Evolutionary conservation across 2,329 filamentous ascomycete genomes (phyloP), one percentile per base, ranked within the genome.

Genomic region (Didymella lethalis): DNA sequence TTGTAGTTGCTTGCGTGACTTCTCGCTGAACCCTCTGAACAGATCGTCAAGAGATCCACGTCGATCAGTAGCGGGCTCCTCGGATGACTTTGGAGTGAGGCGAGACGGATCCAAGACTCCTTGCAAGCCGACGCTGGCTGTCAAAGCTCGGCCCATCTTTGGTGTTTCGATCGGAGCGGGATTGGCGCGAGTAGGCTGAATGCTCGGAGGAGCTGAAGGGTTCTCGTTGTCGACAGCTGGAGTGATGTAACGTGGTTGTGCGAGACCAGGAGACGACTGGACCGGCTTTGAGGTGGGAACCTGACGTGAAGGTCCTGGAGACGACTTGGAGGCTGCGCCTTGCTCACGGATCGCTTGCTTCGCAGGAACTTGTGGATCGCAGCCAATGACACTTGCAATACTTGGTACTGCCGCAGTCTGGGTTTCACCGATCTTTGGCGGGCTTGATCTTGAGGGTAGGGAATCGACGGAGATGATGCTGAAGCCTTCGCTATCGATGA

Each of bases 401-500:
- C 32, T 58, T 14, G 54, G 48, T 0, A 48, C 53, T 23, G 49
- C 36, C n/a, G 64, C 48, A 8, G 44, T 62, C 2, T 56, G 57
- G 1, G 23, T 45, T 3, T 61, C 53, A 18, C 61, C 52, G 26
- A 52, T 52, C 48, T 68, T 64, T 12, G 62, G 58, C 12, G 75
- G 73, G 45, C 70, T 75, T n/a, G 65, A 69, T 11, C 62, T 70
- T 41, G 73, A 77, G 29, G 77, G 77, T 31, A 84, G 63, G 1
- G 81, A 82, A 34, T 82, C 79, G 11, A 82, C 71, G 2, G 81
- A 82, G 1, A 84, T 75, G 77, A 84, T 82, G 57, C 79, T 84
- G 66, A 84, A 83, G 52, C 79, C 80, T 63, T 83, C 81, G 59
- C 81, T 82, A 43, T 80, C 75, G 7, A 79, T 68, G n/a, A 82